These are phyloP conservation scores for Ceratobasidium sp. DNA, from an alignment of 1,284 basidiomycete genomes.

Conservation along the genomic window DNA sequence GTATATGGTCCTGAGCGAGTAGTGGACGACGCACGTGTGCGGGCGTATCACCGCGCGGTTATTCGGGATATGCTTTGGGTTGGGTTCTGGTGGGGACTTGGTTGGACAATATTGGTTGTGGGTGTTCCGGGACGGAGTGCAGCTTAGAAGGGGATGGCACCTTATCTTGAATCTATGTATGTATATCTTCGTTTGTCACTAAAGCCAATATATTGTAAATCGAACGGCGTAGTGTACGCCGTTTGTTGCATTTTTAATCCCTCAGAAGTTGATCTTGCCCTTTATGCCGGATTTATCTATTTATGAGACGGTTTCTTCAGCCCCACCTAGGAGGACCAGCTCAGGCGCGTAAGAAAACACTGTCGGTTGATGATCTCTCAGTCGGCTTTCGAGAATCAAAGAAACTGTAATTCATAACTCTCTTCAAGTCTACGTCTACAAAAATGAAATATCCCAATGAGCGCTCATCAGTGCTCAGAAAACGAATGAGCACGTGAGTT, in stretches of 20 bases:
- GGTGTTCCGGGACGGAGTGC: slow-evolving; percentile 25
- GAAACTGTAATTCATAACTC: too few species aligned
- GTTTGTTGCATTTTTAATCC: background rate
- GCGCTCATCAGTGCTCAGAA: too few species aligned
- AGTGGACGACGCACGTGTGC: slow-evolving; percentile 60
- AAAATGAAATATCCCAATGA: too few species aligned
- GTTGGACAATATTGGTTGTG: slow-evolving; percentile 52
- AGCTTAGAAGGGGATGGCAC: background rate
- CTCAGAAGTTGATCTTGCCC: too few species aligned
- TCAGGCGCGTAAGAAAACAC: too few species aligned
- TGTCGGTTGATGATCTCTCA: too few species aligned
- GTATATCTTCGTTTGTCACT: background rate
- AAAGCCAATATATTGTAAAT: background rate
- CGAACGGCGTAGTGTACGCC: background rate
- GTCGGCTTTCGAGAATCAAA: too few species aligned
- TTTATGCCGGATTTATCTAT: too few species aligned
- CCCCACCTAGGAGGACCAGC: too few species aligned
- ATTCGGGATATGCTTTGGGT: slow-evolving; percentile 56
- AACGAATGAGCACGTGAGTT: too few species aligned
- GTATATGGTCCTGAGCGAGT: slow-evolving; percentile 62
- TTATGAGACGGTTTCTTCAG: too few species aligned
- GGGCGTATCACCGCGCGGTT: slow-evolving; percentile 57
- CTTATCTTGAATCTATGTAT: slow-evolving; percentile 7
- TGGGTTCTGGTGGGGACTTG: slow-evolving; percentile 51
- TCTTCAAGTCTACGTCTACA: too few species aligned